Evolutionary conservation across 768 basidiomycete genomes (phyloP), one percentile per base, ranked within the genome.

Genomic region (Serendipita indica): DNA sequence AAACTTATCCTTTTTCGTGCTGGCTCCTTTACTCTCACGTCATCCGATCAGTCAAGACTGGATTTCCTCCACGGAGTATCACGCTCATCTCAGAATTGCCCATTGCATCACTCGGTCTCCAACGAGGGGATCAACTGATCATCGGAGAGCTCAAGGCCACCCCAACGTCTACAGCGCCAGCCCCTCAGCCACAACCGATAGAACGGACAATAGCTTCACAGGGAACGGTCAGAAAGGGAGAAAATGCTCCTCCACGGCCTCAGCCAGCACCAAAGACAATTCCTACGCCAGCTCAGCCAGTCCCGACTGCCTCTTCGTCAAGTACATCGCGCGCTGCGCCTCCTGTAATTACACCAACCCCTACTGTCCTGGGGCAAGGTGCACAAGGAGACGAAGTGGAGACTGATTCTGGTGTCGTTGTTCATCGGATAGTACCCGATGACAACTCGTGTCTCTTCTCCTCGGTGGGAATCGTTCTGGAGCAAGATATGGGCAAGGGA

Each of bases 391-490:
- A 46, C 7, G 13, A 46, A 27, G 25, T 46, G 10, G 12, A 12
- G 25, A 46, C 43, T 46, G 14, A 7, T 7, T 46, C 43, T 46
- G 43, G 43, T 7, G 25, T 46, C 12, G 22, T 54, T 10, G 49
- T 54, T 10, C 49, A 62, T 34, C 62, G 87, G 80, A 76, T 91
- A 58, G 89, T 94, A 16, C 93, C 92, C n/a, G 94, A 98, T 66
- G 94, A 98, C 71, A 98, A 98, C 65, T 87, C 90, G 1, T 98
- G 94, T 69, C 73, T 98, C 30, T 98, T 97, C 72, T 86, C 86
- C 2, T 82, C 91, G 2, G 74, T 89, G 43, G 89, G 87, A 14
- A 72, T 94, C 39, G 74, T 94, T 1, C 93, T 97, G 65, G 82
- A 85, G 66, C 90, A 93, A 65, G 81, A 81, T 60, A 82, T 85